These are phyloP conservation scores for Ascoidea tarda DNA, from an alignment of 805 yeast genomes.

Conservation along the genomic window DNA sequence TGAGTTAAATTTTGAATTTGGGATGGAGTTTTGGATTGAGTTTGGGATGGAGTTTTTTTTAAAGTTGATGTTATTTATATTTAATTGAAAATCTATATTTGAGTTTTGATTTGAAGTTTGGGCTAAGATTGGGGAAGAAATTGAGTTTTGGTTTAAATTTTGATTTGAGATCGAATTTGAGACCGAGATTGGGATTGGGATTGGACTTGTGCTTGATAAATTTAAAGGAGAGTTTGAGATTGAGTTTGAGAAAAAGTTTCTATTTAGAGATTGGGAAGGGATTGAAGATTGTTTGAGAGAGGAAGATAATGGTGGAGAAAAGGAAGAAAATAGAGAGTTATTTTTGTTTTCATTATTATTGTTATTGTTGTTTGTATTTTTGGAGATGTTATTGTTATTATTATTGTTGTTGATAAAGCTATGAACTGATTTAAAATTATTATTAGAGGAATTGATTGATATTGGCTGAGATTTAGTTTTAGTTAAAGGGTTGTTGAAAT, in stretches of 20 bases:
- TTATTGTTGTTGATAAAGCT: not conserved
- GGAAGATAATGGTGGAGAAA: too few species aligned
- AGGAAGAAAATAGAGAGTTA: too few species aligned
- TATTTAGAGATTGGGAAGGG: not conserved
- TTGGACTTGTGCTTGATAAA: not conserved
- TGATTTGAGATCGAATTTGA: not conserved
- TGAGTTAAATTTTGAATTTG: constrained; percentile 5
- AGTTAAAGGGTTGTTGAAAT: not conserved
- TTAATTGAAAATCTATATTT: not conserved
- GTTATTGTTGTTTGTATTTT: too few species aligned
- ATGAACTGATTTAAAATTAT: not conserved
- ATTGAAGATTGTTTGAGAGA: not conserved
- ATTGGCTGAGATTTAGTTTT: not conserved
- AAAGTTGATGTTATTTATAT: not conserved
- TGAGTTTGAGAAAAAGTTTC: not conserved
- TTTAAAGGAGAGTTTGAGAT: not conserved
- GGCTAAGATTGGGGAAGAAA: not conserved
- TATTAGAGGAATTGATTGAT: not conserved
- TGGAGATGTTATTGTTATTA: too few species aligned
- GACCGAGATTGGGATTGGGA: not conserved
- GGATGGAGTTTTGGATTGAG: not conserved
- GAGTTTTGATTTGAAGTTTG: not conserved
- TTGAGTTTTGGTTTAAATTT: too few species aligned
- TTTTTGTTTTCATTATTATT: too few species aligned
- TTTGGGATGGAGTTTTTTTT: not conserved